These are phyloP conservation scores for Trichoderma koningii DNA, from an alignment of 2,329 filamentous ascomycete genomes.

Conservation along the genomic window DNA sequence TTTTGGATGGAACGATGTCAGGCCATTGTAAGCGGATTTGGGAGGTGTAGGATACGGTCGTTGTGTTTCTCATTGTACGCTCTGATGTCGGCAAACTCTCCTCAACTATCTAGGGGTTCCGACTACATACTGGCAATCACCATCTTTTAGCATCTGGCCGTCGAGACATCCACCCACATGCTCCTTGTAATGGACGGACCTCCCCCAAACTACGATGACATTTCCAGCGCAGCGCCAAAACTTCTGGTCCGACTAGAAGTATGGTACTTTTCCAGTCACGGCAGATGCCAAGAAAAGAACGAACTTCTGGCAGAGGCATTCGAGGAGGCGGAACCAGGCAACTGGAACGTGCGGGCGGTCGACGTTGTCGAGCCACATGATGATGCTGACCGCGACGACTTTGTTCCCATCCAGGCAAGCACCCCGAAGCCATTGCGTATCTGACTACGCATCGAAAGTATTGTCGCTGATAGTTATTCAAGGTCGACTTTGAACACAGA, in stretches of 20 bases:
- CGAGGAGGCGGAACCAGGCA: not conserved
- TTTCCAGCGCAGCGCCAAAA: not conserved
- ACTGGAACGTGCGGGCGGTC: not conserved
- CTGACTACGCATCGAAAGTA: too few relatives aligned
- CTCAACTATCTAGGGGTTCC: too few relatives aligned
- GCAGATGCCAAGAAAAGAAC: not conserved
- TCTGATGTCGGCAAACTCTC: too few relatives aligned
- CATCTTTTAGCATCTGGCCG: not conserved
- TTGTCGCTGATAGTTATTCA: not conserved
- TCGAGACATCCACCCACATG: not conserved
- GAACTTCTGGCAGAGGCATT: not conserved
- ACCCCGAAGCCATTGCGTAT: too few relatives aligned
- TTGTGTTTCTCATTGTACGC: not conserved
- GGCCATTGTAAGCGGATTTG: not conserved
- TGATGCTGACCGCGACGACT: not conserved
- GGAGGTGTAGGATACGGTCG: too few relatives aligned
- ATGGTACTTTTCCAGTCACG: not conserved
- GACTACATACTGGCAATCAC: too few relatives aligned
- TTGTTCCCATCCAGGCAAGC: not conserved
- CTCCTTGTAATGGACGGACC: not conserved
- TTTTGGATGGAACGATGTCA: not conserved
- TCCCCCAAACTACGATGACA: not conserved
- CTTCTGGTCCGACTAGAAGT: not conserved
- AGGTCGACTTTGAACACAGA: not conserved
- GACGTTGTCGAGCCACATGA: not conserved